A percentile compares a stretch with the other conserved stretches of the same genome.
Conservation (phyloP, 2,329 filamentous ascomycete species). For the Thelonectria olida region DNA sequence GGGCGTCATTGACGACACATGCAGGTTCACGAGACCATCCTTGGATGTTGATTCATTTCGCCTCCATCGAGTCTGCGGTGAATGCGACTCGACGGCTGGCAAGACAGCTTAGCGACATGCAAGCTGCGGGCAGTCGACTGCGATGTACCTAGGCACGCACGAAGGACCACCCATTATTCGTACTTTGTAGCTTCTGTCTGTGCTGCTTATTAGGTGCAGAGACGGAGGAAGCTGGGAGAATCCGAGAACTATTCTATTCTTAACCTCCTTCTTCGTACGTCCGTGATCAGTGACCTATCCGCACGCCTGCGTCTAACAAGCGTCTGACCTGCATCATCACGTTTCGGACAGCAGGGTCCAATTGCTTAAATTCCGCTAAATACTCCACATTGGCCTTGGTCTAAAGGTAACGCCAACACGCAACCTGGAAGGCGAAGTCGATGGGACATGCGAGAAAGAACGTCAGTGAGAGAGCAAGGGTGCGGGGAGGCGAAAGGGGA, state of each 20-base stretch:
- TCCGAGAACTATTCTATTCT: too few relatives aligned
- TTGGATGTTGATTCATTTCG: background rate
- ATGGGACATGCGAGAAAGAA: background rate
- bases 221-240: too few relatives aligned
- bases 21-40: constrained; percentile 13
- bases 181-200: background rate
- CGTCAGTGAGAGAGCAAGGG: background rate
- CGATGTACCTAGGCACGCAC: background rate
- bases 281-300: background rate
- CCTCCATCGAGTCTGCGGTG: background rate
- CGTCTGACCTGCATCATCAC: background rate
- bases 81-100: too few relatives aligned
- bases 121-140: too few relatives aligned
- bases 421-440: background rate
- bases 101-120: too few relatives aligned
- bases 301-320: background rate
- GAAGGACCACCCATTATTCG: background rate
- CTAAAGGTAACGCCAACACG: background rate
- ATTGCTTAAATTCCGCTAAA: background rate
- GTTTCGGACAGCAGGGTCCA: background rate
- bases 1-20: constrained; percentile 10
- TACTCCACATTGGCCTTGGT: background rate
- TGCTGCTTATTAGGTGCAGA: too few relatives aligned
- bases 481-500: background rate
- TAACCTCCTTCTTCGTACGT: too few relatives aligned